Percentiles rank a stretch among this genome's conserved stretches.
These are phyloP conservation scores for Babesia gibsoni DNA, from an alignment of 169 alveolate species.

Conservation along the genomic window DNA sequence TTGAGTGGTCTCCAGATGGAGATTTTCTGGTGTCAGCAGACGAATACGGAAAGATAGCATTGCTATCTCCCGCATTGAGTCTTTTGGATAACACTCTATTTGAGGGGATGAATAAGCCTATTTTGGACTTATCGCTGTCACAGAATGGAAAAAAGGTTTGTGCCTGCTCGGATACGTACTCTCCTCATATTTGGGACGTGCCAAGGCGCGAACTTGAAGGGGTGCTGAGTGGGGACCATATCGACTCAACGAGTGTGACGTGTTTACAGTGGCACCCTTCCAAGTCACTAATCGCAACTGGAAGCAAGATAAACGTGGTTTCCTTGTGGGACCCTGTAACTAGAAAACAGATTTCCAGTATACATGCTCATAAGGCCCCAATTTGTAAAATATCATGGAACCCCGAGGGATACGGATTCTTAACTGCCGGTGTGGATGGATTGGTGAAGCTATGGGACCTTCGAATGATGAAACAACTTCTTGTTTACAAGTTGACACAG, in stretches of 20 bases:
- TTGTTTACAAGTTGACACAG: slow-evolving; percentile 49
- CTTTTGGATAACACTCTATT: slow-evolving; percentile 71
- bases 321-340: slow-evolving; percentile 83
- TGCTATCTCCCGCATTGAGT: slow-evolving; percentile 77
- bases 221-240: slow-evolving; percentile 61
- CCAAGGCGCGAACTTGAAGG: slow-evolving; percentile 65
- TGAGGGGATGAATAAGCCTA: slow-evolving; percentile 73
- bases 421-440: slow-evolving; percentile 76
- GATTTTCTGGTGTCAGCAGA: slow-evolving; percentile 78
- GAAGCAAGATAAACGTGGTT: slow-evolving; percentile 78
- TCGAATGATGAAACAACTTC: slow-evolving; percentile 65
- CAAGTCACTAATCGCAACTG: slow-evolving; percentile 79
- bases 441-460: slow-evolving; percentile 82
- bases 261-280: slow-evolving; percentile 85
- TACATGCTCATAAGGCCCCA: slow-evolving; percentile 82
- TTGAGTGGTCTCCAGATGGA: slow-evolving; percentile 77
- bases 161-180: slow-evolving; percentile 76
- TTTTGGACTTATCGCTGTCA: slow-evolving; percentile 71
- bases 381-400: slow-evolving; percentile 73
- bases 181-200: slow-evolving; percentile 79
- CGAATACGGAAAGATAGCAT: slow-evolving; percentile 76
- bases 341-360: slow-evolving; percentile 74
- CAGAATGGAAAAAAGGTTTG: slow-evolving; percentile 70
- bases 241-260: slow-evolving; percentile 72
- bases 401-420: slow-evolving; percentile 63